Evolutionary conservation across 139 green algal genomes (phyloP).

Genomic region (Volvox africanus): DNA sequence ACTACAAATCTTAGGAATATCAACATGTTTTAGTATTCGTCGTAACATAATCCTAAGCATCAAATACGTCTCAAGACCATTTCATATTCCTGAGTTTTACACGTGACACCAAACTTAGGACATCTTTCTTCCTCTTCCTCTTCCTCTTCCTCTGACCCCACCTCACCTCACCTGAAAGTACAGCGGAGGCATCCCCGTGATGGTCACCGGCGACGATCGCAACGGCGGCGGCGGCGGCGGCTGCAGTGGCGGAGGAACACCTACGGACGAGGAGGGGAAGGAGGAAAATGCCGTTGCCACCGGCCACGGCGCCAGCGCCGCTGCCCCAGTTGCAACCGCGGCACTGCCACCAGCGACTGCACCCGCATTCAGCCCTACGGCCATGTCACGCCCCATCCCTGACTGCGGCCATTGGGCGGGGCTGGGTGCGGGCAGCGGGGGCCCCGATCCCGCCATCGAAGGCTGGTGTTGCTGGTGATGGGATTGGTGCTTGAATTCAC

Average conservation of each 20-base stretch:
- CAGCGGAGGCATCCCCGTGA: constrained; percentile 66
- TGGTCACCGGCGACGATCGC: constrained; percentile 14
- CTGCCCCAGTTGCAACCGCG: background rate
- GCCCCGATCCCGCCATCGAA: background rate
- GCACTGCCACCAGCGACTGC: background rate
- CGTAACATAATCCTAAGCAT: too few species aligned
- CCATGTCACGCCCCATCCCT: background rate
- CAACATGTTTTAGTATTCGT: too few species aligned
- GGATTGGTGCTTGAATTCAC: background rate
- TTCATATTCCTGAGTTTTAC: too few species aligned
- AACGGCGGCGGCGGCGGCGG: background rate
- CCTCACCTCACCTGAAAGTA: constrained; percentile 72
- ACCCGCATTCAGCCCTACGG: background rate
- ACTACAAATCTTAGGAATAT: too few species aligned
- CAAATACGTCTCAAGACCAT: too few species aligned
- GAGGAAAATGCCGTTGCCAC: background rate
- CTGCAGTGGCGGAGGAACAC: background rate
- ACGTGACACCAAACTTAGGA: too few species aligned
- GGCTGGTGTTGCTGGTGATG: background rate
- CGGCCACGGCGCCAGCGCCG: too few species aligned
- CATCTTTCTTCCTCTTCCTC: too few species aligned
- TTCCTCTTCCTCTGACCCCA: background rate
- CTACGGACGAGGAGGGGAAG: background rate
- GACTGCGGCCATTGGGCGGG: too few species aligned
- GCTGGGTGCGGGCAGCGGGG: background rate